Conservation (phyloP, 768 basidiomycete species). For the Amyloporia xantha region DNA sequence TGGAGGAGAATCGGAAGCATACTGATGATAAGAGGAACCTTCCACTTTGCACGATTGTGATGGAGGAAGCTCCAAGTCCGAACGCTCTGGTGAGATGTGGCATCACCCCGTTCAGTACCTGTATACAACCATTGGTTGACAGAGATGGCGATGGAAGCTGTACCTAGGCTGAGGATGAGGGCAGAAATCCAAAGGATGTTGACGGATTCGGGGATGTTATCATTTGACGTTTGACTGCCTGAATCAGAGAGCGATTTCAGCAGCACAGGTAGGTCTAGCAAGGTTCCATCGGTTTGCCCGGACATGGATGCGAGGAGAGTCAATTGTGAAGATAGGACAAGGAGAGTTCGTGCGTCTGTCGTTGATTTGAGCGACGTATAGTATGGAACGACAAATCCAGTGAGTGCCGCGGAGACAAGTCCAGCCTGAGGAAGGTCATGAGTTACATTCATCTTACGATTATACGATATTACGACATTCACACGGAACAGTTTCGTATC, state of each 20-base stretch:
- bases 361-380: conserved; percentile 4
- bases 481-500: too few species aligned
- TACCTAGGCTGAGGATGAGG: conserved; percentile 9
- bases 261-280: not conserved
- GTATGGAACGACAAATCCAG: conserved; percentile 9
- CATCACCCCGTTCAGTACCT: conserved; percentile 12
- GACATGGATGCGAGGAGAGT: not conserved
- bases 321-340: not conserved
- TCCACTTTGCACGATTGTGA: conserved; percentile 17
- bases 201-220: not conserved
- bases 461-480: too few species aligned
- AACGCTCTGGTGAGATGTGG: conserved; percentile 13
- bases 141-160: conserved; percentile 10
- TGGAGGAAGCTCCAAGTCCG: conserved; percentile 18
- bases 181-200: conserved; percentile 13
- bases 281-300: not conserved
- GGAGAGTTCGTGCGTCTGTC: not conserved
- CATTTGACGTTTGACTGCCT: not conserved
- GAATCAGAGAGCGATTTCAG: not conserved
- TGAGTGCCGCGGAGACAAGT: conserved; percentile 11
- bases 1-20: conserved; percentile 14
- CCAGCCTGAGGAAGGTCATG: too few species aligned
- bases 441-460: too few species aligned
- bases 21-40: conserved; percentile 11
- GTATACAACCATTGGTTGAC: conserved; percentile 13